Conservation (phyloP, 177 flowering plant species). For the Vitis hybrid region DNA sequence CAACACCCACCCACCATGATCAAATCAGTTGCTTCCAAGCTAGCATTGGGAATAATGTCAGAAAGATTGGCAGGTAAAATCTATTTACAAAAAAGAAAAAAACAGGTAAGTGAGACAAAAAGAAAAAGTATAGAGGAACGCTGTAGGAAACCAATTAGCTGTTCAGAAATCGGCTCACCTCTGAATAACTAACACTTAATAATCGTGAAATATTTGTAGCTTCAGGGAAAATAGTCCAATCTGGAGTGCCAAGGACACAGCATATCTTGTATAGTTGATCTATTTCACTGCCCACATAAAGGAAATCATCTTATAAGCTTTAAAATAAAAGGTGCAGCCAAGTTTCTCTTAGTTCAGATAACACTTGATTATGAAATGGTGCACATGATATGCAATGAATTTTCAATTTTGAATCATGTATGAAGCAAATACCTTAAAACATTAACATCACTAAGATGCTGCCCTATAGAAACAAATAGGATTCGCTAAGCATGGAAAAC, state of each 20-base stretch:
- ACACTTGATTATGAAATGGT: no score
- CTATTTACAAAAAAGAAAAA: slow-evolving; percentile 30
- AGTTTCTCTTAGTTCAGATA: background rate
- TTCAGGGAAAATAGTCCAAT: slow-evolving; percentile 58
- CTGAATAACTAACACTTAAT: slow-evolving; percentile 39
- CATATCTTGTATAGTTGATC: slow-evolving; percentile 89
- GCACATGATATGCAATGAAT: no score
- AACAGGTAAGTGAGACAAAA: background rate
- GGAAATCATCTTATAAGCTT: background rate
- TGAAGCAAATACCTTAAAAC: no score
- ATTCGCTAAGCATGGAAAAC: no score
- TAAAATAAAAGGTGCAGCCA: background rate
- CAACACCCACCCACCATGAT: slow-evolving; percentile 47
- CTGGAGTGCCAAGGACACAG: slow-evolving; percentile 74
- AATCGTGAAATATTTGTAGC: slow-evolving; percentile 48
- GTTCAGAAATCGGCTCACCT: slow-evolving; percentile 32
- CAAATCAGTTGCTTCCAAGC: slow-evolving; percentile 74
- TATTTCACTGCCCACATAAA: slow-evolving; percentile 57
- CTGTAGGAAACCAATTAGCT: background rate
- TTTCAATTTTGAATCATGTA: no score
- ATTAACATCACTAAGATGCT: no score
- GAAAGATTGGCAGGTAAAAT: slow-evolving; percentile 59
- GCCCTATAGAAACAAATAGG: no score
- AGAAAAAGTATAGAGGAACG: background rate
- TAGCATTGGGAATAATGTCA: slow-evolving; percentile 69